Conservation (phyloP, 805 yeast genomes). For the Suhomyces sp. region DNA sequence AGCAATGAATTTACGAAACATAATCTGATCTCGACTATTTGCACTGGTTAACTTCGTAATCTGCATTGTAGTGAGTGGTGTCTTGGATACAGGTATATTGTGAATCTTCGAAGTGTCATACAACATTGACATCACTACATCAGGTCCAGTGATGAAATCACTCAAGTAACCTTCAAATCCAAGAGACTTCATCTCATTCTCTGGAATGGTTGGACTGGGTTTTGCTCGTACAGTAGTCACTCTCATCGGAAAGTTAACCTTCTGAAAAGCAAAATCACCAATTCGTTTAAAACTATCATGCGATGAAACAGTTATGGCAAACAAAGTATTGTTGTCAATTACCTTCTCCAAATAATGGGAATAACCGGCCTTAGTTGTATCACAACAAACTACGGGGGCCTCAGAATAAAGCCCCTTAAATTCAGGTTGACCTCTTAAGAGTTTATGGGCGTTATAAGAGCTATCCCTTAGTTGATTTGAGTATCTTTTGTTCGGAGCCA, state of each 20-base stretch:
- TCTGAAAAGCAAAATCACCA: conserved; percentile 36
- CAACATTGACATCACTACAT: conserved; percentile 68
- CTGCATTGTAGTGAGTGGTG: conserved; percentile 43
- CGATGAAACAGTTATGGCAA: conserved; percentile 63
- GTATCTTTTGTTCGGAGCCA: conserved; percentile 35
- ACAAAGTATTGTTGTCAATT: conserved; percentile 51
- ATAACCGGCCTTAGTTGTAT: conserved; percentile 47
- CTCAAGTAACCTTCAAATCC: conserved; percentile 83
- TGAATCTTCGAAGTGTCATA: conserved; percentile 49
- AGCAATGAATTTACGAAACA: conserved; percentile 58
- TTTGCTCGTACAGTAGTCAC: conserved; percentile 27
- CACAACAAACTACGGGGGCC: conserved; percentile 71
- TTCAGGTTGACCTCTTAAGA: conserved; percentile 39
- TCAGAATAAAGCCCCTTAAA: conserved; percentile 54
- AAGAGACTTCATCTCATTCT: conserved; percentile 35
- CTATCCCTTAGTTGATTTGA: conserved; percentile 38
- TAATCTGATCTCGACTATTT: conserved; percentile 37
- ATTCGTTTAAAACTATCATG: conserved; percentile 49
- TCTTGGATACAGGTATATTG: conserved; percentile 62
- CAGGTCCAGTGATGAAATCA: conserved; percentile 75
- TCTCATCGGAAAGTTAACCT: conserved; percentile 57
- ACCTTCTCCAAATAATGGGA: conserved; percentile 59
- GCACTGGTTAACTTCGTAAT: conserved; percentile 36
- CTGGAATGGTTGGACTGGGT: conserved; percentile 20
- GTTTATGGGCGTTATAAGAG: conserved; percentile 36